Conservation (phyloP, 495 filamentous ascomycete species). For the Annulohypoxylon bovei region DNA sequence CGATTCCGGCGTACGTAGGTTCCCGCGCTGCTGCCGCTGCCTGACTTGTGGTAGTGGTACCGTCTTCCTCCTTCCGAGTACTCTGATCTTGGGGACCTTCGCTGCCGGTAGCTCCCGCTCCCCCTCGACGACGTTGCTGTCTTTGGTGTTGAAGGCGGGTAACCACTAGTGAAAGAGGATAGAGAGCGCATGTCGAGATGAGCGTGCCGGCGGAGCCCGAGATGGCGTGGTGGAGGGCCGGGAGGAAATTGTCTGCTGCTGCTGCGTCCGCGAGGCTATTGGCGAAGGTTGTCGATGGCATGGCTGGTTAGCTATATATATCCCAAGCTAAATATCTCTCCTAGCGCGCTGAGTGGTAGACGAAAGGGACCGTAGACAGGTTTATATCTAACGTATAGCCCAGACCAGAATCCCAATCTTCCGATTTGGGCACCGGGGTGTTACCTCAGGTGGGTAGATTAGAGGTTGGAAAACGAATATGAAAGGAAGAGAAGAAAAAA, state of each 20-base stretch:
- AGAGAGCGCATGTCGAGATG: slow-evolving; percentile 80
- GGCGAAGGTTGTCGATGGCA: slow-evolving; percentile 29
- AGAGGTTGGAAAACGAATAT: slow-evolving; percentile 7
- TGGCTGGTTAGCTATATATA: slow-evolving; percentile 17
- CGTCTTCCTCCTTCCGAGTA: background rate
- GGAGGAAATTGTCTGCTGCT: slow-evolving; percentile 63
- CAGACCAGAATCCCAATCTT: slow-evolving; percentile 12
- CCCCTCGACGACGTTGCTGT: slow-evolving; percentile 49
- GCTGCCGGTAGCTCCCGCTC: slow-evolving; percentile 12
- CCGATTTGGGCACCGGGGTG: slow-evolving; percentile 24
- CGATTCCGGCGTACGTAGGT: slow-evolving; percentile 63
- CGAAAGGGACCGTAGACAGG: slow-evolving; percentile 7
- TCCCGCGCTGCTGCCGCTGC: slow-evolving; percentile 20
- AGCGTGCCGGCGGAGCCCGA: slow-evolving; percentile 83
- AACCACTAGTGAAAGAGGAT: slow-evolving; percentile 87
- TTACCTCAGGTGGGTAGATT: background rate
- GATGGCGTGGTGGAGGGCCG: slow-evolving; percentile 86
- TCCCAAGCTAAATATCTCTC: background rate
- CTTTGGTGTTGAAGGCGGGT: slow-evolving; percentile 86
- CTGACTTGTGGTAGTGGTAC: slow-evolving; percentile 31
- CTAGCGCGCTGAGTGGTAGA: slow-evolving; percentile 24
- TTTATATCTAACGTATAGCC: slow-evolving; percentile 23
- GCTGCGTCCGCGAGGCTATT: slow-evolving; percentile 14
- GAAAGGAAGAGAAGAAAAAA: slow-evolving; percentile 4
- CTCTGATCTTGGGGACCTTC: background rate